phyloP scores from a whole-genome alignment of 495 filamentous ascomycete genomes.

The Staphylotrichum longicolle region DNA sequence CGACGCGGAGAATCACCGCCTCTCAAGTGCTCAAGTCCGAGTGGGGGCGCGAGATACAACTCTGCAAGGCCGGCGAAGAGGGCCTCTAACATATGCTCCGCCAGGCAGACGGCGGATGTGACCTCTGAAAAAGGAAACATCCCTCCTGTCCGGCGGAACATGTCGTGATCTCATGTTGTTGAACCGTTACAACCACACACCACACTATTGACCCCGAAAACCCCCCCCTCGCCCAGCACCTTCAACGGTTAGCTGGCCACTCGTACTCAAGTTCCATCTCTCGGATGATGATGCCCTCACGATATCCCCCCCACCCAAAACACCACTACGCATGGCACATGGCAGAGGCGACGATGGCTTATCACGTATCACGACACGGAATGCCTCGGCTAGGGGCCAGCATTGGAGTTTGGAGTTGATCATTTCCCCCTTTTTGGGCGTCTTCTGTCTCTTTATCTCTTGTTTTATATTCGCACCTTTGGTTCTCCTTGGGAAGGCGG shows the following conservation, averaged over 20 bases:
- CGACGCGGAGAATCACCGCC: conserved; percentile 85
- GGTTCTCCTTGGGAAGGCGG: background rate
- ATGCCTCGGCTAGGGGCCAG: no score
- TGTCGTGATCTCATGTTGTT: conserved; percentile 8
- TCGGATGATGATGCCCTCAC: background rate
- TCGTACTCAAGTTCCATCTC: background rate
- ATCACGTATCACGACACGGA: no score
- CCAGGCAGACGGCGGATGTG: conserved; percentile 21
- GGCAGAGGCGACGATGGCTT: no score
- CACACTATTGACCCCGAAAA: no score
- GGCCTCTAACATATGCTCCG: conserved; percentile 55
- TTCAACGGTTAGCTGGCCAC: background rate
- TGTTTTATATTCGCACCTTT: conserved; percentile 14
- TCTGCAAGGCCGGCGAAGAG: conserved; percentile 94
- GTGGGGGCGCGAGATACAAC: conserved; percentile 94
- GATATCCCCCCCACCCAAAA: background rate
- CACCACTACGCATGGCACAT: background rate
- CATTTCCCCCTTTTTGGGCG: background rate
- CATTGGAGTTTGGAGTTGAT: background rate
- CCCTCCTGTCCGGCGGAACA: conserved; percentile 26
- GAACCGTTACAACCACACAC: background rate
- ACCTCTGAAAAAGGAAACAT: background rate
- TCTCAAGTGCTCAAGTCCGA: conserved; percentile 96
- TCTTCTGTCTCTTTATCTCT: conserved; percentile 3
- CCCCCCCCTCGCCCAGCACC: background rate